Evolutionary conservation across 768 basidiomycete species (phyloP).

Genomic region (Psilocybe azurescens): DNA sequence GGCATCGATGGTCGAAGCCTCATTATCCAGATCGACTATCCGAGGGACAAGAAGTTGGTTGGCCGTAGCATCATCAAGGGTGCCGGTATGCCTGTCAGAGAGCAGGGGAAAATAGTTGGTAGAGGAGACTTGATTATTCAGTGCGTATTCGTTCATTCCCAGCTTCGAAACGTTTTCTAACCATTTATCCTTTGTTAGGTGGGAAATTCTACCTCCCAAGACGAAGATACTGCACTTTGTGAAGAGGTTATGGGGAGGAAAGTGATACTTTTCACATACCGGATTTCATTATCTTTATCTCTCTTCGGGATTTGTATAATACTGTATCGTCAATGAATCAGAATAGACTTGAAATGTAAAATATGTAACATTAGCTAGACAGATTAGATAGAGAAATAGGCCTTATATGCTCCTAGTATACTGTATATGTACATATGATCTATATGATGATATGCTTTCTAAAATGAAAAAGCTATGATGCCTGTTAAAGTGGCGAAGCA

Average conservation of each 20-base stretch:
- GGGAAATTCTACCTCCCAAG: conserved; percentile 43
- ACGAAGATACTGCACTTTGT: conserved; percentile 34
- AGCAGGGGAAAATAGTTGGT: conserved; percentile 55
- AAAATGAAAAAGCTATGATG: not conserved
- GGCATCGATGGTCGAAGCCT: conserved; percentile 66
- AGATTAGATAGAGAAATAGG: not conserved
- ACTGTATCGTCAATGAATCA: not conserved
- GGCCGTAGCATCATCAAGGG: conserved; percentile 58
- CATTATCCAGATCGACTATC: conserved; percentile 55
- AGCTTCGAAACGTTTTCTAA: conserved; percentile 5
- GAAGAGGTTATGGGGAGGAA: conserved; percentile 31
- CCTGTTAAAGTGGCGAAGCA: not conserved
- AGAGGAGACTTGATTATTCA: conserved; percentile 68
- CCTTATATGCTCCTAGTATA: not conserved
- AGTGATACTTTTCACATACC: conserved; percentile 6
- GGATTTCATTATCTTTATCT: conserved; percentile 18
- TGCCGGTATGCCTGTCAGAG: conserved; percentile 72
- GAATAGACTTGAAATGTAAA: not conserved
- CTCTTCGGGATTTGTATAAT: conserved; percentile 15
- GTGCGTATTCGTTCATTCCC: conserved; percentile 41
- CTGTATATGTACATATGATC: not conserved
- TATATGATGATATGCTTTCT: not conserved
- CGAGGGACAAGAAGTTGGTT: conserved; percentile 52
- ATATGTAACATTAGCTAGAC: not conserved
- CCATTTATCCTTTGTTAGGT: conserved; percentile 29